phyloP scores from a whole-genome alignment of 441 rosid species.

The Sinapis alba region DNA sequence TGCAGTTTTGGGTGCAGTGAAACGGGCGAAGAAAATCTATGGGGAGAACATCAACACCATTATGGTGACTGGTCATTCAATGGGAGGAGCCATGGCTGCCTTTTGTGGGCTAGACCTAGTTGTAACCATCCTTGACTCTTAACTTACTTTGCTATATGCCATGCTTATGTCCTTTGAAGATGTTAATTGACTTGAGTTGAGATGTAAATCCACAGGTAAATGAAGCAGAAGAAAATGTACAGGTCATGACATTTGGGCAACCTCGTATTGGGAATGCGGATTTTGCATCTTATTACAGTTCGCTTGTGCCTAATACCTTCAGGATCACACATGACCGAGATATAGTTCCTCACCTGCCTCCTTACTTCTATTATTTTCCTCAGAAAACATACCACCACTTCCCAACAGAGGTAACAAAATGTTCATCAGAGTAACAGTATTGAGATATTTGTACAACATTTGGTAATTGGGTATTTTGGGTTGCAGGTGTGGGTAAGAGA shows the following conservation, averaged over 20 bases:
- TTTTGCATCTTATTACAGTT: conserved; percentile 72
- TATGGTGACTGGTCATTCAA: conserved; percentile 93
- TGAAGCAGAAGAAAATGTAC: conserved; percentile 59
- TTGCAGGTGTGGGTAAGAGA: conserved; percentile 79
- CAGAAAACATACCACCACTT: conserved; percentile 95
- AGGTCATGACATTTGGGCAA: conserved; percentile 93
- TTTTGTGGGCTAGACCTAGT: conserved; percentile 85
- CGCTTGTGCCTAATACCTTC: conserved; percentile 70
- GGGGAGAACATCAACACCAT: conserved; percentile 57
- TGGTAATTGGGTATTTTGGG: conserved; percentile 8
- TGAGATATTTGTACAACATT: background rate
- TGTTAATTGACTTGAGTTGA: conserved; percentile 14
- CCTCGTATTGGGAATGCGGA: conserved; percentile 93
- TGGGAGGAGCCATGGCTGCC: conserved; percentile 98
- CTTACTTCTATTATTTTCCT: conserved; percentile 74
- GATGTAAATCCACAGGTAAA: conserved; percentile 59
- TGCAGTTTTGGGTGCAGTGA: conserved; percentile 63
- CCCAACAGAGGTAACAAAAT: conserved; percentile 75
- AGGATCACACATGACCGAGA: conserved; percentile 78
- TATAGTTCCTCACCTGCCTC: conserved; percentile 96
- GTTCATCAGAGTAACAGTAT: background rate
- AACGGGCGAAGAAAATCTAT: conserved; percentile 55
- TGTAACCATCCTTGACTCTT: conserved; percentile 46
- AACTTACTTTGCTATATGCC: background rate
- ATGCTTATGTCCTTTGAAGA: background rate